These are phyloP conservation scores for Globisporangium rhizosaccharum DNA, from an alignment of 352 stramenopile genomes.

Conservation along the genomic window DNA sequence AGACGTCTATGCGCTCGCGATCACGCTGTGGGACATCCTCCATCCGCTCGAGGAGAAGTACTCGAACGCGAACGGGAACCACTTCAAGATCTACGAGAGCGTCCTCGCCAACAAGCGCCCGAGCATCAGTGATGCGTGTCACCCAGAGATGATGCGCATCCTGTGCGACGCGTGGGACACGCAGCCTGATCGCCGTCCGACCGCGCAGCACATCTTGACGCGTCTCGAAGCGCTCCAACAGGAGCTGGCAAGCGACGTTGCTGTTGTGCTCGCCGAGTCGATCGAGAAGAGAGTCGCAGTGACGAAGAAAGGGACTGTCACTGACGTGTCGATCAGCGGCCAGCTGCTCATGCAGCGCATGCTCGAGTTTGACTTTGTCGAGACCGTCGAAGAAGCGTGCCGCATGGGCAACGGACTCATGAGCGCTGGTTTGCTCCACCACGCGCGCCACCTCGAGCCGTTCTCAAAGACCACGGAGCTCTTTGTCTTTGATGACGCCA, in stretches of 20 bases:
- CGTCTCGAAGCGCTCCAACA: constrained; percentile 45
- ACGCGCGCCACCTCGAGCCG: constrained; percentile 33
- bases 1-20: constrained; percentile 66
- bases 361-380: constrained; percentile 49
- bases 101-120: constrained; percentile 12
- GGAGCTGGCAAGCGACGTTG: constrained; percentile 36
- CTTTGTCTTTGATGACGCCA: constrained; percentile 42
- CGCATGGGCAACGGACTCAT: constrained; percentile 58
- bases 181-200: constrained; percentile 42
- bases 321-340: constrained; percentile 27
- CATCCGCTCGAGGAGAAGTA: constrained; percentile 65
- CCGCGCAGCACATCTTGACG: constrained; percentile 39
- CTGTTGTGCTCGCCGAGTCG: constrained; percentile 25
- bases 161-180: constrained; percentile 50
- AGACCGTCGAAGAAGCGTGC: constrained; percentile 38
- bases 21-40: constrained; percentile 78
- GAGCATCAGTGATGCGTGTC: constrained; percentile 24
- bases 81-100: too few relatives aligned
- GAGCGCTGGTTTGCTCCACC: constrained; percentile 61
- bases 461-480: constrained; percentile 46
- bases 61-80: constrained; percentile 23
- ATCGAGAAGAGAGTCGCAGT: constrained; percentile 23
- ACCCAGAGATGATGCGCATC: constrained; percentile 38
- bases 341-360: constrained; percentile 59
- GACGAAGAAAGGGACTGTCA: constrained; percentile 21